These are phyloP conservation scores for Globisporangium nagaii DNA, from an alignment of 352 stramenopile species.

Conservation along the genomic window DNA sequence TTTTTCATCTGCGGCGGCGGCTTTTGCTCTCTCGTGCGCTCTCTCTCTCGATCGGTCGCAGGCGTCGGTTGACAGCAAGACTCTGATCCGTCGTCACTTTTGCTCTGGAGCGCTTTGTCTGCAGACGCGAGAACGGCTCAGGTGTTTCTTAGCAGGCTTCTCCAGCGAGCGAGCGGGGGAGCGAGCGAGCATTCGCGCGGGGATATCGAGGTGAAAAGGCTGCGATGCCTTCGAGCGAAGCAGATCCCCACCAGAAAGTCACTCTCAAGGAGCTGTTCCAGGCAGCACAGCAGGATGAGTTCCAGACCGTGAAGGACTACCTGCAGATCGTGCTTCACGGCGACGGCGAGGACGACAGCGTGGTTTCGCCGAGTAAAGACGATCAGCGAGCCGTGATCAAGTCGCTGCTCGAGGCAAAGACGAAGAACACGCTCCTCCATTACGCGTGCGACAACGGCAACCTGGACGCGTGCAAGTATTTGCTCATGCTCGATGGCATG, in stretches of 20 bases:
- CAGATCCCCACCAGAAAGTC: constrained; percentile 6
- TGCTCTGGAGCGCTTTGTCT: too few species aligned
- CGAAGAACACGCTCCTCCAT: constrained; percentile 69
- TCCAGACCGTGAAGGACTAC: constrained; percentile 49
- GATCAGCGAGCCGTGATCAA: constrained; percentile 20
- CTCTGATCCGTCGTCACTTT: too few species aligned
- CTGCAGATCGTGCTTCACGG: constrained; percentile 47
- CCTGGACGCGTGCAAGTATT: constrained; percentile 72
- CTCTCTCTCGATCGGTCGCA: constrained; percentile 6
- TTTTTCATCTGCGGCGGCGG: background rate
- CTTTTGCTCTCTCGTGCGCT: too few species aligned
- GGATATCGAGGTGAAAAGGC: background rate
- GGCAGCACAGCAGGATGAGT: constrained; percentile 62
- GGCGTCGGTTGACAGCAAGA: constrained; percentile 8
- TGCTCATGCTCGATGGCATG: constrained; percentile 73
- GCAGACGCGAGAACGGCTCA: background rate
- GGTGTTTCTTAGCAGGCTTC: too few species aligned
- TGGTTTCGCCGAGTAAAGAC: background rate
- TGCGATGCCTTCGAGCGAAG: constrained; percentile 1
- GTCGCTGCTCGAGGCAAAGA: constrained; percentile 52
- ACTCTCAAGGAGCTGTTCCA: constrained; percentile 69
- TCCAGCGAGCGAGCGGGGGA: too few species aligned
- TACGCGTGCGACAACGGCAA: constrained; percentile 83
- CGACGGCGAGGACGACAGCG: constrained; percentile 4
- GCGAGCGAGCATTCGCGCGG: background rate